Evolutionary conservation across 768 basidiomycete genomes (phyloP).

Genomic region (Scleroderma bovista): DNA sequence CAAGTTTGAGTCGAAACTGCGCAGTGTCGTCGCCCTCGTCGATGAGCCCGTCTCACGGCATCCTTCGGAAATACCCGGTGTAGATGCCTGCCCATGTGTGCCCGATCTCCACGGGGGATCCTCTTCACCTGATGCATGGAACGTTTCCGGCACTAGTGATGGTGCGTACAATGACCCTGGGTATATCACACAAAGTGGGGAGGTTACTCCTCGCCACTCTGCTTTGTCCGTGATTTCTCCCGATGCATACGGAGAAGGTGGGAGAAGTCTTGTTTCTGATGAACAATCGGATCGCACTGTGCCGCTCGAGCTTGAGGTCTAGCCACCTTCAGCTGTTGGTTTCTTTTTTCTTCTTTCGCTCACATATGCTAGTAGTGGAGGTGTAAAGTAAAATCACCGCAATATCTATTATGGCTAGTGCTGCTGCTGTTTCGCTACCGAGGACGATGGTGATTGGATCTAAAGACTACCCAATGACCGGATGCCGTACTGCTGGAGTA

Average conservation of each 20-base stretch:
- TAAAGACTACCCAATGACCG: slow-evolving; percentile 21
- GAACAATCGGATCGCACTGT: slow-evolving; percentile 24
- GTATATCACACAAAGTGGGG: slow-evolving; percentile 24
- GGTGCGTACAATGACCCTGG: not conserved
- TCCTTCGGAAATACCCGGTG: not conserved
- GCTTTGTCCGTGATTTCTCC: slow-evolving; percentile 22
- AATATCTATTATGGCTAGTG: not conserved
- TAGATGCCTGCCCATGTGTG: slow-evolving; percentile 8
- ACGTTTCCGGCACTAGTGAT: not conserved
- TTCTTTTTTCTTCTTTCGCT: not conserved
- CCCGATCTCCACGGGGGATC: slow-evolving; percentile 15
- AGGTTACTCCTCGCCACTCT: slow-evolving; percentile 44
- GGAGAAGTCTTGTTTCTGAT: slow-evolving; percentile 14
- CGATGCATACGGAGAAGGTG: slow-evolving; percentile 19
- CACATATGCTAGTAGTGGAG: slow-evolving; percentile 8
- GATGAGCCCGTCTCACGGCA: slow-evolving; percentile 48
- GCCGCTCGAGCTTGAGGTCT: slow-evolving; percentile 16
- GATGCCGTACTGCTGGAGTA: slow-evolving; percentile 63
- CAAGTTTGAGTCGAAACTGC: slow-evolving; percentile 63
- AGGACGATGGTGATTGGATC: not conserved
- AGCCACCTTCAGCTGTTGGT: slow-evolving; percentile 9
- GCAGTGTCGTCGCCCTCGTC: slow-evolving; percentile 65
- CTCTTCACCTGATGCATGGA: slow-evolving; percentile 13
- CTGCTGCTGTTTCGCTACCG: not conserved
- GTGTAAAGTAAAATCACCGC: not conserved